phyloP scores from a whole-genome alignment of 352 stramenopile species.

The Globisporangium nagaii region DNA sequence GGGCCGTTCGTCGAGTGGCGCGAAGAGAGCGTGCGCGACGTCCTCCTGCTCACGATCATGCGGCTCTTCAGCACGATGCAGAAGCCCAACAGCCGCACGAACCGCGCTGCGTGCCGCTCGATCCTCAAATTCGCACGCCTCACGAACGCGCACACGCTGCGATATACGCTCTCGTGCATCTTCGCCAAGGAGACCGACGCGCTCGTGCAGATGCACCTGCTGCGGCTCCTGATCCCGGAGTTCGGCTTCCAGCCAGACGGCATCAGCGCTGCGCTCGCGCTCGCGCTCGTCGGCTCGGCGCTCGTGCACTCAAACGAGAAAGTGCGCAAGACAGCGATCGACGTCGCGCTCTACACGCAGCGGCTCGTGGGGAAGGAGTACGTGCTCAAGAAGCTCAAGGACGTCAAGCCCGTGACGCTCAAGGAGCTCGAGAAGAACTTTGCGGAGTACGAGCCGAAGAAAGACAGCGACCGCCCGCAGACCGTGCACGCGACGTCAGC shows the following conservation, averaged over 20 bases:
- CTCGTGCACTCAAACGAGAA: slow-evolving; percentile 65
- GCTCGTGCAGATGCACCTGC: slow-evolving; percentile 79
- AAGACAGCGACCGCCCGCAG: slow-evolving; percentile 36
- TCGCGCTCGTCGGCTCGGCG: slow-evolving; percentile 37
- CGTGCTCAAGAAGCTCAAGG: slow-evolving; percentile 63
- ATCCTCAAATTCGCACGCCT: slow-evolving; percentile 73
- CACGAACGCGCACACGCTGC: slow-evolving; percentile 55
- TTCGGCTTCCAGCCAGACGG: slow-evolving; percentile 73
- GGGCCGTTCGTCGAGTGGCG: slow-evolving; percentile 72
- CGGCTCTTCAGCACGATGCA: slow-evolving; percentile 65
- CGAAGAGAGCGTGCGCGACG: slow-evolving; percentile 46
- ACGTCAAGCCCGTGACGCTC: slow-evolving; percentile 68
- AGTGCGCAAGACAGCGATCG: slow-evolving; percentile 62
- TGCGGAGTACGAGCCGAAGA: slow-evolving; percentile 42
- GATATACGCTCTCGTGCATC: slow-evolving; percentile 67
- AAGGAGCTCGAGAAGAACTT: slow-evolving; percentile 86
- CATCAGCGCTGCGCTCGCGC: slow-evolving; percentile 48
- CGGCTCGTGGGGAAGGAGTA: slow-evolving; percentile 65
- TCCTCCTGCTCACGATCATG: slow-evolving; percentile 60
- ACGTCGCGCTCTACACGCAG: slow-evolving; percentile 76
- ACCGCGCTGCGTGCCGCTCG: slow-evolving; percentile 64
- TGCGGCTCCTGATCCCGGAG: slow-evolving; percentile 66
- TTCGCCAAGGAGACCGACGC: slow-evolving; percentile 63
- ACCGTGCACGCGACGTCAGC: slow-evolving; percentile 41
- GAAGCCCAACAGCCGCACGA: slow-evolving; percentile 72